Evolutionary conservation across 306 rosid genomes (phyloP).

Genomic region (Fragaria iinumae): DNA sequence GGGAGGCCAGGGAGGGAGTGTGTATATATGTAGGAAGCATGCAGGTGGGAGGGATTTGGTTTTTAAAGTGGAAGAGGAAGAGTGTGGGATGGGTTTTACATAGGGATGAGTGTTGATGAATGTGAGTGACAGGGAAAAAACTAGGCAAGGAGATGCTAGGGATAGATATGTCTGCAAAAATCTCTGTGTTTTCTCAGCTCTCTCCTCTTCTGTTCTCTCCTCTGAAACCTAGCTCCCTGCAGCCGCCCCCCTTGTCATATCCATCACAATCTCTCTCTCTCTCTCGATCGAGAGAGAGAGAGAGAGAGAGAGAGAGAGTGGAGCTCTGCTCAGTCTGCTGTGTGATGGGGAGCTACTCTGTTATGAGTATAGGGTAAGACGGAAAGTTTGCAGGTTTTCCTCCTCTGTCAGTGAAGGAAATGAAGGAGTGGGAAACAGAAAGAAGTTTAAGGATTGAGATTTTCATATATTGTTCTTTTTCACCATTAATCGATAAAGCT

Average conservation of each 20-base stretch:
- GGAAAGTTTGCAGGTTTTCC: constrained; percentile 93
- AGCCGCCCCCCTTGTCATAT: constrained; percentile 21
- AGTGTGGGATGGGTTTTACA: constrained; percentile 32
- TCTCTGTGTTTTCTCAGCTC: constrained; percentile 32
- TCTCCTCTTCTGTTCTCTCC: constrained; percentile 42
- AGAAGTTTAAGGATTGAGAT: constrained; percentile 36
- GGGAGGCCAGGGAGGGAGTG: background rate
- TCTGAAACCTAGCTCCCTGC: constrained; percentile 9
- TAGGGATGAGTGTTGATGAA: constrained; percentile 65
- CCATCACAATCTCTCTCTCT: background rate
- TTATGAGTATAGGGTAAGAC: constrained; percentile 70
- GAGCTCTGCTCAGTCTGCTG: constrained; percentile 18
- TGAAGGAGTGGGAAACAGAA: constrained; percentile 60
- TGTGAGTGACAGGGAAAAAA: constrained; percentile 33
- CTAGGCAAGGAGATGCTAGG: constrained; percentile 9
- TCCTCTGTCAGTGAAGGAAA: constrained; percentile 97
- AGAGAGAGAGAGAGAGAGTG: constrained; percentile 34
- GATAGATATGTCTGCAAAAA: constrained; percentile 40
- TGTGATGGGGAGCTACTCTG: constrained; percentile 29
- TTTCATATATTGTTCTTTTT: constrained; percentile 5
- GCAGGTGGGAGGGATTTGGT: background rate
- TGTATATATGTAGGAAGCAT: background rate
- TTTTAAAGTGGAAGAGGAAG: background rate
- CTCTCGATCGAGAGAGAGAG: constrained; percentile 12
- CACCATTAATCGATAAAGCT: constrained; percentile 55